These are phyloP conservation scores for Camelina hispida DNA, from an alignment of 345 rosid species.

Conservation along the genomic window DNA sequence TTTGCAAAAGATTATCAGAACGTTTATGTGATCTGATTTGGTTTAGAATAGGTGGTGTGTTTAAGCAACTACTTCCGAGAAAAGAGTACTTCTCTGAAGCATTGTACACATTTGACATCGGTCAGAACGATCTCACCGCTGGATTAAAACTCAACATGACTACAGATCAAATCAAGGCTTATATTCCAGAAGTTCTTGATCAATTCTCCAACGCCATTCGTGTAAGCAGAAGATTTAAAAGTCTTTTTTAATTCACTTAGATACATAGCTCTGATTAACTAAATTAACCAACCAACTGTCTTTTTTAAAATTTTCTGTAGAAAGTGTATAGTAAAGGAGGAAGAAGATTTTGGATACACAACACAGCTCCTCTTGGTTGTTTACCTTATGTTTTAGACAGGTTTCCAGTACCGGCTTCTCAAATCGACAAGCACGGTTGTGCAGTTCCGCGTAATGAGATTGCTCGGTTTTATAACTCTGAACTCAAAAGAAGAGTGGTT, in stretches of 20 bases:
- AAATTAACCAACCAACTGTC: background rate
- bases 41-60: slow-evolving; percentile 47
- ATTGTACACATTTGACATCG: slow-evolving; percentile 67
- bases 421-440: slow-evolving; percentile 63
- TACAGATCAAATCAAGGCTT: slow-evolving; percentile 58
- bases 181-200: slow-evolving; percentile 57
- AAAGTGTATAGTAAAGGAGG: slow-evolving; percentile 55
- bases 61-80: slow-evolving; percentile 53
- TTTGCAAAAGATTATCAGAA: too few relatives aligned
- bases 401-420: slow-evolving; percentile 44
- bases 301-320: slow-evolving; percentile 36
- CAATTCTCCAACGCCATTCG: slow-evolving; percentile 50
- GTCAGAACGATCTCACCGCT: slow-evolving; percentile 74
- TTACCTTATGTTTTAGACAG: slow-evolving; percentile 60
- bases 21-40: background rate
- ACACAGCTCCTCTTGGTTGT: slow-evolving; percentile 80
- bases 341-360: slow-evolving; percentile 72
- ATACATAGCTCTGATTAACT: background rate
- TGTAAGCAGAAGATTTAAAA: slow-evolving; percentile 37
- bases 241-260: background rate
- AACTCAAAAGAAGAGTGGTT: slow-evolving; percentile 47
- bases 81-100: slow-evolving; percentile 53
- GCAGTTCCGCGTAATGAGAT: slow-evolving; percentile 67
- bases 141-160: slow-evolving; percentile 72
- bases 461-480: slow-evolving; percentile 56